These are phyloP conservation scores for Talaromyces sp. DNA, from an alignment of 2,329 filamentous ascomycete genomes.

Conservation along the genomic window DNA sequence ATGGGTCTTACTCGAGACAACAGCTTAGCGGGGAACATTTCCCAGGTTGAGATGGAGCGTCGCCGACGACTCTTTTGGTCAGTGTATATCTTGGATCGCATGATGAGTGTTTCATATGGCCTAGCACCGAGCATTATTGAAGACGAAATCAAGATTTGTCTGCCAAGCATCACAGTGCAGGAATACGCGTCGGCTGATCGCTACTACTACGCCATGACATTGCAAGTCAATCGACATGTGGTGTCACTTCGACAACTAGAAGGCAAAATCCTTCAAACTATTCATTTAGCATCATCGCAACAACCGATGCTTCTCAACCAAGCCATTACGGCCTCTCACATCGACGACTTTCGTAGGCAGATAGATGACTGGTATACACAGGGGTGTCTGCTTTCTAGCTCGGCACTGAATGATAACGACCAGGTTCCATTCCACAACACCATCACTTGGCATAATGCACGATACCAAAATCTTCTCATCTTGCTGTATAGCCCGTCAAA, in stretches of 20 bases:
- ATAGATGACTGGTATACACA: conserved; percentile 46
- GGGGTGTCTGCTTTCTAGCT: conserved; percentile 40
- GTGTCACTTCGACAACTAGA: conserved; percentile 43
- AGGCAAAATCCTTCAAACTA: conserved; percentile 16
- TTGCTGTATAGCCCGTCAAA: conserved; percentile 40
- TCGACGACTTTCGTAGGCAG: conserved; percentile 28
- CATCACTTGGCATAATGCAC: conserved; percentile 40
- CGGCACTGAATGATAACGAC: conserved; percentile 29
- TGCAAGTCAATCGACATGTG: conserved; percentile 43
- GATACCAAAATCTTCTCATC: conserved; percentile 43
- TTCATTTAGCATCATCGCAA: conserved; percentile 21
- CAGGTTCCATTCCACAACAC: conserved; percentile 43
- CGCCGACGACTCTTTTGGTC: conserved; percentile 43
- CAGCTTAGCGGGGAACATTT: neutral
- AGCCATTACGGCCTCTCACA: conserved; percentile 21
- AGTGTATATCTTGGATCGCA: conserved; percentile 42
- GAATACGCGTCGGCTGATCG: conserved; percentile 40
- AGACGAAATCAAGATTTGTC: conserved; percentile 36
- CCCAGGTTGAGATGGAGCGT: conserved; percentile 21
- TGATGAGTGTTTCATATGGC: conserved; percentile 41
- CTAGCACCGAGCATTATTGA: conserved; percentile 37
- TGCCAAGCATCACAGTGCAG: conserved; percentile 42
- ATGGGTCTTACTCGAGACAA: conserved; percentile 3
- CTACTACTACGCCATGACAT: conserved; percentile 32
- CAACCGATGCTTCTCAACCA: neutral